phyloP scores from a whole-genome alignment of 2,329 filamentous ascomycete species.

The Colletotrichum chrysophilum region DNA sequence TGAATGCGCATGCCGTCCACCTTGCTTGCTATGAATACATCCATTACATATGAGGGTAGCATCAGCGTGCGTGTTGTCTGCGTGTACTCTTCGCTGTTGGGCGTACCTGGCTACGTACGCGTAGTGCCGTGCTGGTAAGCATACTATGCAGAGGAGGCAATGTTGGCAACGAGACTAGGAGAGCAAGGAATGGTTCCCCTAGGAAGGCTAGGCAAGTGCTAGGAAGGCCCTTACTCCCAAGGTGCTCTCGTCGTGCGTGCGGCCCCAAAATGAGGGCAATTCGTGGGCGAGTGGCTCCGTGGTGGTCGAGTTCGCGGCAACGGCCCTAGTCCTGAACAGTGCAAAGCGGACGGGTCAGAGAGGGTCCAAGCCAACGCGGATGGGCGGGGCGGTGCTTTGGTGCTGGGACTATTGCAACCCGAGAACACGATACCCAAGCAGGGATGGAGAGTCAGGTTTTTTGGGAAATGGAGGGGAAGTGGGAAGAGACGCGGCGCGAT shows the following conservation, averaged over 20 bases:
- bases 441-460: constrained; percentile 11
- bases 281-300: background rate
- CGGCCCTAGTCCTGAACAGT: background rate
- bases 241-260: background rate
- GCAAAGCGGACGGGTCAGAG: background rate
- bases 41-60: background rate
- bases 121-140: background rate
- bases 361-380: constrained; percentile 8
- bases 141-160: background rate
- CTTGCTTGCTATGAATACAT: background rate
- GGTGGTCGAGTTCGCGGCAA: background rate
- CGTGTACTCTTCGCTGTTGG: background rate
- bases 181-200: background rate
- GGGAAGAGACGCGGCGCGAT: background rate
- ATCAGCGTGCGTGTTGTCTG: background rate
- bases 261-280: background rate
- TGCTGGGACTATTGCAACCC: background rate
- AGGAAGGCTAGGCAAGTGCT: background rate
- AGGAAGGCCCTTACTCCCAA: background rate
- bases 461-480: background rate
- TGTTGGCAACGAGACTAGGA: background rate
- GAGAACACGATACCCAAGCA: constrained; percentile 4
- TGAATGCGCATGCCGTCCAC: background rate
- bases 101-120: background rate
- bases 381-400: background rate